Conservation (phyloP, 1,139 yeast species). For the Arxiozyma slooffiae region DNA sequence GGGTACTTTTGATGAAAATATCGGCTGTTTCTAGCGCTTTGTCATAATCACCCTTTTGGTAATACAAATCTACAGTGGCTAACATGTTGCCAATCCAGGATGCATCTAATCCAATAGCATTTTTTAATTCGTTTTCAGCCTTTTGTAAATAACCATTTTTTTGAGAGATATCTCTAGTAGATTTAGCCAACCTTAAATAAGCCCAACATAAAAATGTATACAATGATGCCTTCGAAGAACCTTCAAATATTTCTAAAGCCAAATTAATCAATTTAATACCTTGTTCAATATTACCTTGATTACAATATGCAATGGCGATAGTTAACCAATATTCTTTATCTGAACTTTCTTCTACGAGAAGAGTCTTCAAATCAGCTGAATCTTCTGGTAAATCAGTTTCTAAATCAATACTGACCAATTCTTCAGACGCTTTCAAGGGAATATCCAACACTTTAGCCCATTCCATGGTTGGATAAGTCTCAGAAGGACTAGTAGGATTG, state of each 20-base stretch:
- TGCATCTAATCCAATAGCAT: constrained; percentile 35
- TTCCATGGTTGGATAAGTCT: constrained; percentile 28
- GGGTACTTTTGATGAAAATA: constrained; percentile 38
- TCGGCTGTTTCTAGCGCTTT: constrained; percentile 60
- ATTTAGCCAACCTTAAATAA: constrained; percentile 43
- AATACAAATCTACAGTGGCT: constrained; percentile 48
- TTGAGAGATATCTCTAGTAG: constrained; percentile 27
- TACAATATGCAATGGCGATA: constrained; percentile 71
- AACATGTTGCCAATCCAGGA: constrained; percentile 43
- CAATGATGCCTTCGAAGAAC: constrained; percentile 44
- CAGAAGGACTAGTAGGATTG: neutral
- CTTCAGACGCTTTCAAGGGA: constrained; percentile 56
- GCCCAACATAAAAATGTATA: constrained; percentile 70
- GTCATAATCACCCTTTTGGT: constrained; percentile 44
- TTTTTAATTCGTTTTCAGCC: constrained; percentile 32
- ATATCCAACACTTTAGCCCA: constrained; percentile 42
- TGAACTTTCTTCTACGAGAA: constrained; percentile 72
- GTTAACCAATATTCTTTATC: constrained; percentile 73
- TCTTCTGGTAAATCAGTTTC: constrained; percentile 78
- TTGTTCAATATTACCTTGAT: constrained; percentile 47
- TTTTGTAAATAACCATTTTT: constrained; percentile 26
- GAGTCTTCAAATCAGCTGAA: constrained; percentile 67
- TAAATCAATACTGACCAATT: constrained; percentile 59
- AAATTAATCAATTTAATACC: constrained; percentile 55
- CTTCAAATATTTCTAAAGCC: constrained; percentile 43